A percentile compares a stretch with the other conserved stretches of the same genome.
Evolutionary conservation across 2,329 filamentous ascomycete genomes (phyloP).

Genomic region (Colletotrichum ledebouriae): DNA sequence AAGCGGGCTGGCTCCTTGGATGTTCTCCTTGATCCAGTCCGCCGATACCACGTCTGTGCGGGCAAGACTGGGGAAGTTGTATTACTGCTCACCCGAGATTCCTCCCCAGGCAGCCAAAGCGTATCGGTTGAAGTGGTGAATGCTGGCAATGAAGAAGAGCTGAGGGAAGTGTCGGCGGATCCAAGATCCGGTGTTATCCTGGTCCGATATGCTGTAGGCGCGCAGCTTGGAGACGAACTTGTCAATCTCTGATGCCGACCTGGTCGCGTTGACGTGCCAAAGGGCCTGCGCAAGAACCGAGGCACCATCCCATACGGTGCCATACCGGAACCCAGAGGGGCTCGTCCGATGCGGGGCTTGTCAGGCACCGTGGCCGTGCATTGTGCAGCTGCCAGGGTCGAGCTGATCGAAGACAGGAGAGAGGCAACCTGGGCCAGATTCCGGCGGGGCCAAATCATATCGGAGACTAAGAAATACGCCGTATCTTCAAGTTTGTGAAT

Average conservation of each 20-base stretch:
- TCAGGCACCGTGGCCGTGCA: conserved; percentile 3
- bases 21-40: conserved; percentile 61
- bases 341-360: conserved; percentile 49
- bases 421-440: background rate
- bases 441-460: background rate
- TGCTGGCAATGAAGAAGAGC: conserved; percentile 62
- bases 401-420: background rate
- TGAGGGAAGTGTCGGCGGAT: conserved; percentile 64
- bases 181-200: conserved; percentile 65
- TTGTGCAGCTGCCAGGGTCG: conserved; percentile 1
- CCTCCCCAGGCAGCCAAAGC: conserved; percentile 63
- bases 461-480: too few species aligned
- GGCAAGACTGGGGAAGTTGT: conserved; percentile 61
- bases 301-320: conserved; percentile 65
- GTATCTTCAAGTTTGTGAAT: too few species aligned
- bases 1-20: conserved; percentile 60
- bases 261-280: conserved; percentile 53
- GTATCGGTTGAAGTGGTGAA: conserved; percentile 65
- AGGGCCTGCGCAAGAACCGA: conserved; percentile 63
- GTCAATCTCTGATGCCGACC: conserved; percentile 48
- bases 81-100: conserved; percentile 62
- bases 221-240: conserved; percentile 55
- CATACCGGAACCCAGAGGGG: conserved; percentile 63
- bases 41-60: conserved; percentile 58
- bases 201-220: conserved; percentile 66